Base-by-base conservation (phyloP, 805 yeast species). In the Priceomyces fermenticarens region DNA sequence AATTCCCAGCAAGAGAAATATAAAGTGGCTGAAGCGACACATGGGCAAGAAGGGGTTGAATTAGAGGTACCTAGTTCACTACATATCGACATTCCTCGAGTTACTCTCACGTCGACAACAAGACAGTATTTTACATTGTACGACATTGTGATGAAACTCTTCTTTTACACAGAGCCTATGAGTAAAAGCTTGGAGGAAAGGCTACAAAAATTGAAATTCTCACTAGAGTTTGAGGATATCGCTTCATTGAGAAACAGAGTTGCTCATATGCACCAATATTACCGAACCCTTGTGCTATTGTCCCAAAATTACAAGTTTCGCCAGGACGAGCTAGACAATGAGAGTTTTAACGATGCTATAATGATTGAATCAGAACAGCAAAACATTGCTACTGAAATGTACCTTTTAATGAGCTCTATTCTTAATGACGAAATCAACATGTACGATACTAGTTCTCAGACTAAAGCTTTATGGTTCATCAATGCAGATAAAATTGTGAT, bases 81-180 rank as follows among this genome's bases (percentile, higher is more conserved):
- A 14, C 64, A 74, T 9, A 74, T 87, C 10, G 88, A 84, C 51
- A 70, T 87, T 36, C 95, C 96, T 2, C 70, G 77, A 35, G 75
- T 89, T 14, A 72, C 76, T 4, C 73, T 88, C 1, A 69, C 80
- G 4, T 77, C 88, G 39, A 88, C 88, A 40, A 83, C 96, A 0
- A 62, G 65, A 34, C 95, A 88, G 54, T 90, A 87, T 57, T 71
- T 72, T 47, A 72, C 88, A 0, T 60, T 88, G 10, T 85, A 80
- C 54, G 71, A 77, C 11, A 78, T 89, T 30, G 68, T 77, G 0
- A 70, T 78, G 51, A 81, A 83, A 40, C 63, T 90, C 34, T 54
- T 91, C 43, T 69, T 87, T 26, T 88, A 87, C 55, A 70, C 78
- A 4, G 96, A 88, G 48, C 95, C 96, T 4, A 72, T 75, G 48